Base-by-base conservation (phyloP, 1,284 basidiomycete genomes). In the Cystobasidium slooffiae region DNA sequence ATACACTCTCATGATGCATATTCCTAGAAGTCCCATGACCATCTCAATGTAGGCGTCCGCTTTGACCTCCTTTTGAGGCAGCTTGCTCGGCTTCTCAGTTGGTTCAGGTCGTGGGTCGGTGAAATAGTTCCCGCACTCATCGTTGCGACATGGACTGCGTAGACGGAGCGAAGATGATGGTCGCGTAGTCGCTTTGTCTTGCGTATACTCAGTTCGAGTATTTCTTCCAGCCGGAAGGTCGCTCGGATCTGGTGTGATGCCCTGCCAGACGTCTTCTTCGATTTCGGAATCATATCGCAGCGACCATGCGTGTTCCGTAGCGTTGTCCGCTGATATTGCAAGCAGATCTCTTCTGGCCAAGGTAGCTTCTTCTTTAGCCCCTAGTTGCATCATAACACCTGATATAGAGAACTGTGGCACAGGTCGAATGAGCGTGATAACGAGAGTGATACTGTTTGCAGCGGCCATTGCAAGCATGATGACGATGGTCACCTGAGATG, bases 381-480 rank as follows among this genome's bases (percentile, higher is more conserved):
- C 39, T 18, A 72, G 10, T 16, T 72, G 49, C 59, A 72, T 59
- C n/a, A 72, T 43, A 39, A 41, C 46, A 18, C 69, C 69, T n/a
- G 47, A 20, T 20, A n/a, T 64, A 1, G 69, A 62, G 39, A 52
- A 72, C 24, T 72, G 69, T 14, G 69, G 69, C 3, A 72, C 69
- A 20, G 69, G 69, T n/a, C 61, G 58, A 14, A 72, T 31, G 12
- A 72, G 16, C 6, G 58, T 52, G 22, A 61, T 39, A 31, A 51
- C 47, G 31, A 68, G 44, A n/a, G 37, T 62, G 47, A 66, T 24
- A 18, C 37, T 52, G 16, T 63, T 49, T 44, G 49, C 24, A 22
- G 51, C 53, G 12, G 64, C 64, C 51, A 66, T 51, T 7, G 64
- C 41, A 51, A 53, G 47, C 14, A 51, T 24, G 20, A 66, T 51